Conservation (phyloP, 306 rosid species). For the Dalbergia cultrata region DNA sequence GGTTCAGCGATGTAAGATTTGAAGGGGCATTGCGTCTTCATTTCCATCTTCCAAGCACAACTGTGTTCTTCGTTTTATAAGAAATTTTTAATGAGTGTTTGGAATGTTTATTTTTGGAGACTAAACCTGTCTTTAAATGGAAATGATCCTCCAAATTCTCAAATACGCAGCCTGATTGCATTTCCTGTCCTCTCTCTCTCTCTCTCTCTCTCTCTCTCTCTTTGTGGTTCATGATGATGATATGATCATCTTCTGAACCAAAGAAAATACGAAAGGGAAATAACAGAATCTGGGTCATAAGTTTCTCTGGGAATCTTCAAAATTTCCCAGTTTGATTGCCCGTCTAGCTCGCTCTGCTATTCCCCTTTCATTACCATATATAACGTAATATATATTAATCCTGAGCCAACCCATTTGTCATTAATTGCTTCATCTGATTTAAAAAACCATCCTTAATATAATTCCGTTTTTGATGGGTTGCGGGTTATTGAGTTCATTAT, state of each 20-base stretch:
- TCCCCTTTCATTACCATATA: background rate
- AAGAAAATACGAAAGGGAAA: background rate
- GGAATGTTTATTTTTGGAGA: too few relatives aligned
- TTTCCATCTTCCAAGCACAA: too few relatives aligned
- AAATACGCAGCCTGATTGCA: background rate
- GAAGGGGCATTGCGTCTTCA: too few relatives aligned
- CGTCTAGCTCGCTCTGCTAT: background rate
- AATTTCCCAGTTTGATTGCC: background rate
- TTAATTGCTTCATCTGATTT: background rate
- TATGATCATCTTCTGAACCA: background rate
- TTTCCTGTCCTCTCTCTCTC: background rate
- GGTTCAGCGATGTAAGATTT: too few relatives aligned
- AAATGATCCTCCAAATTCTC: background rate
- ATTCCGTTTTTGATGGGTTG: background rate
- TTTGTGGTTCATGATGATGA: background rate
- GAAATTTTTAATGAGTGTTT: too few relatives aligned
- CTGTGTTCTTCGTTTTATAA: too few relatives aligned
- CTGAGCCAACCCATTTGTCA: background rate
- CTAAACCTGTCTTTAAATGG: background rate
- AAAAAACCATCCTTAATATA: background rate
- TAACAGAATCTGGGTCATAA: slow-evolving; percentile 2
- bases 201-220: background rate
- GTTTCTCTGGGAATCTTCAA: slow-evolving; percentile 5
- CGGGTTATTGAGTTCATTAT: background rate
- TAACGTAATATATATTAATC: background rate